Base-by-base conservation (phyloP, 352 stramenopile species). In the Pythium sp. region DNA sequence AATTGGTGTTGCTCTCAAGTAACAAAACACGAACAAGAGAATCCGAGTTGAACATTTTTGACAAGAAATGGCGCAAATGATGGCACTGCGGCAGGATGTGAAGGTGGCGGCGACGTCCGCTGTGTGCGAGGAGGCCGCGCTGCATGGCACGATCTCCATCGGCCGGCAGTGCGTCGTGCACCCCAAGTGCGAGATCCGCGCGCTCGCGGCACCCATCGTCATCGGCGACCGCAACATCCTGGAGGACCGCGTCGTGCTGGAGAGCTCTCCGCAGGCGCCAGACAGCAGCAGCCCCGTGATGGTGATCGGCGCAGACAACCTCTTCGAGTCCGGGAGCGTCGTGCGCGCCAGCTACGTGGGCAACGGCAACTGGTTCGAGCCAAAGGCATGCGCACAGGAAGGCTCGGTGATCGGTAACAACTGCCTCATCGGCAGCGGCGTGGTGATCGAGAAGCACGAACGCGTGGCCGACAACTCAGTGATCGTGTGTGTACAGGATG, bases 301-400 rank as follows among this genome's bases (percentile, higher is more conserved):
- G 75, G 63, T 53, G 11, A 67, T 96, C 34, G 88, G 88, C 41
- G 75, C 67, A 56, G 72, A 81, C 69, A 94, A 93, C 72, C 63
- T 96, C 63, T 93, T 96, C 60, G 88, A 96, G 73, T 86, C 78
- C 55, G 86, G 88, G 28, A 90, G 82, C 62, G 62, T 84, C n/a
- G 72, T 96, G 47, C 80, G 76, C 14, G 88, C 83, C 8, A 70
- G 62, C 15, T 64, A 58, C 26, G 72, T 96, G 15, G 88, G 88
- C 15, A 76, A 80, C 63, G 77, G 79, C 66, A 94, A 93, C 72
- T 87, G 78, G 73, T 91, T 96, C 34, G 88, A 96, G 64, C 75
- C 88, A n/a, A 90, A 92, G 61, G 75, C 80, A 8, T 43, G 75
- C 59, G 75, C 77, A 2, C 72, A 72, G 8, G 68, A 60, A 1